phyloP scores from a whole-genome alignment of 1,284 basidiomycete species.

The Leucoagaricus sp. region DNA sequence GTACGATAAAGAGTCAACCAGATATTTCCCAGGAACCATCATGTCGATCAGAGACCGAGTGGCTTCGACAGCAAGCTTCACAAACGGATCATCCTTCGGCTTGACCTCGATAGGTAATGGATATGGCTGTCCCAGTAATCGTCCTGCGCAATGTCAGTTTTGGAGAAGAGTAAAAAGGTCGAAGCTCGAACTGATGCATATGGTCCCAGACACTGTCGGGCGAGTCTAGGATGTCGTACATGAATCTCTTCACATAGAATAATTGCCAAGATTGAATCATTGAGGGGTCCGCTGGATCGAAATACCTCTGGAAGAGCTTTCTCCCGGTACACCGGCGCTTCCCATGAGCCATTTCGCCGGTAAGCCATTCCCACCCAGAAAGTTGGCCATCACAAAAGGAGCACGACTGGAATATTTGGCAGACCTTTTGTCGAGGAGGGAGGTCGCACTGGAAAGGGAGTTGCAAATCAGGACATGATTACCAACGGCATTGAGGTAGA shows the following conservation, averaged over 20 bases:
- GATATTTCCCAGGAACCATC: conserved; percentile 24
- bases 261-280: not conserved
- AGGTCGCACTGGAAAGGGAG: not conserved
- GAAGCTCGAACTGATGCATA: not conserved
- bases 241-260: not conserved
- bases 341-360: conserved; percentile 6
- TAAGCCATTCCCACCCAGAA: not conserved
- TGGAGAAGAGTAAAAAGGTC: conserved; percentile 3
- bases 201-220: conserved; percentile 27
- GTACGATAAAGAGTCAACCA: conserved; percentile 27
- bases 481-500: conserved; percentile 5
- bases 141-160: conserved; percentile 24
- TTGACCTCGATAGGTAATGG: conserved; percentile 27
- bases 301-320: conserved; percentile 16
- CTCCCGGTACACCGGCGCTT: conserved; percentile 14
- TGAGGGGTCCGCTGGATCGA: conserved; percentile 11
- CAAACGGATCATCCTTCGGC: conserved; percentile 24
- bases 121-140: conserved; percentile 27
- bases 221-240: conserved; percentile 22
- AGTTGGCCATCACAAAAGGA: not conserved
- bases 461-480: conserved; percentile 9
- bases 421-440: conserved; percentile 11
- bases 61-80: conserved; percentile 21
- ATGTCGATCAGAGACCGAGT: conserved; percentile 19
- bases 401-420: conserved; percentile 4